These are phyloP conservation scores for Neophaeococcomyces aloes DNA, from an alignment of 2,329 filamentous ascomycete genomes.

Conservation along the genomic window DNA sequence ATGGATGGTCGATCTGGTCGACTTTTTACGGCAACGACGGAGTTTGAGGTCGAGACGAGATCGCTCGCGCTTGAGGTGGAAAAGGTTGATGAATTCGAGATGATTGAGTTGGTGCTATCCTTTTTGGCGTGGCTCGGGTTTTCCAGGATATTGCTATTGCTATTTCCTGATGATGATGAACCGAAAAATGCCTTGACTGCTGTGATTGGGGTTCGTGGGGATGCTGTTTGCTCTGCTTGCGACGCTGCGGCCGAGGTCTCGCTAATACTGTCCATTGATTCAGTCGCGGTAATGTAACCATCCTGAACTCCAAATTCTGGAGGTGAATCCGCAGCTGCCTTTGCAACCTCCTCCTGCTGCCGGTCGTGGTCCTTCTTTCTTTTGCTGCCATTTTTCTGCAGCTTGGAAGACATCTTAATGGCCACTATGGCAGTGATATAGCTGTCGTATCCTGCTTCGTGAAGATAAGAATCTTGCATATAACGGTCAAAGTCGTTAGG, in stretches of 20 bases:
- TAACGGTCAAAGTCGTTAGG: conserved; percentile 27
- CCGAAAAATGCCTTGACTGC: background rate
- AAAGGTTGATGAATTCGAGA: conserved; percentile 5
- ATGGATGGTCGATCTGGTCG: conserved; percentile 1
- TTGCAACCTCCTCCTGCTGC: conserved; percentile 1
- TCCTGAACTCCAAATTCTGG: conserved; percentile 5
- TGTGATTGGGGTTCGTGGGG: background rate
- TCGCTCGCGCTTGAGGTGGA: background rate
- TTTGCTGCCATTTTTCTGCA: conserved; percentile 22
- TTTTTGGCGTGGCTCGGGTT: background rate
- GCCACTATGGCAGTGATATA: conserved; percentile 50
- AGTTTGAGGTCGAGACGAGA: background rate
- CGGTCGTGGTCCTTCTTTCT: conserved; percentile 7
- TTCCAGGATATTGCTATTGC: too few relatives aligned
- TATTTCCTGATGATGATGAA: background rate
- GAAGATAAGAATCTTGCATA: conserved; percentile 30
- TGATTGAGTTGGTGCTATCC: background rate
- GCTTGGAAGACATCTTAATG: conserved; percentile 41
- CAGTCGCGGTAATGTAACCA: conserved; percentile 2
- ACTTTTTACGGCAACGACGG: conserved; percentile 8
- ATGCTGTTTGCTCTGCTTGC: background rate
- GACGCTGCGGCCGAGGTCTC: background rate
- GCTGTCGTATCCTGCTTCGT: conserved; percentile 56
- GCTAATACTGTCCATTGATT: background rate
- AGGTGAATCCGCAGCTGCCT: background rate